These are phyloP conservation scores for Peronospora farinosa DNA, from an alignment of 352 stramenopile genomes.

Conservation along the genomic window DNA sequence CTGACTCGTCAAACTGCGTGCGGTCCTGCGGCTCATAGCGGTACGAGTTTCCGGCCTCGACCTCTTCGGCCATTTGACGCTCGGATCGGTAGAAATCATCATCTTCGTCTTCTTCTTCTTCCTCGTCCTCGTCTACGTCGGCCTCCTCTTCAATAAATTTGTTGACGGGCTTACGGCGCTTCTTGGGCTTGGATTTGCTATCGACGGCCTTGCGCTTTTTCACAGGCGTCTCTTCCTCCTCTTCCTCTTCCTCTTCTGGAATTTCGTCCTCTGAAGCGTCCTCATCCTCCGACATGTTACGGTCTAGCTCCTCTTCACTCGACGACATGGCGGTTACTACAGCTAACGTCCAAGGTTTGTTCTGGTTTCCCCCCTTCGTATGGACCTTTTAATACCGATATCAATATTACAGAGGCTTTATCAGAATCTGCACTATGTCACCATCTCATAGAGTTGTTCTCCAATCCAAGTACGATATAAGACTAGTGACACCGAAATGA, in stretches of 20 bases:
- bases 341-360: conserved; percentile 15
- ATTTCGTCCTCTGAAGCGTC: conserved; percentile 74
- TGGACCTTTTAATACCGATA: conserved; percentile 12
- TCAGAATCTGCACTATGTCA: conserved; percentile 3
- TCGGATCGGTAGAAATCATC: conserved; percentile 75
- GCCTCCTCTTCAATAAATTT: conserved; percentile 88
- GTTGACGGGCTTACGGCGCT: conserved; percentile 76
- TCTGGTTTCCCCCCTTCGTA: conserved; percentile 21
- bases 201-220: conserved; percentile 77
- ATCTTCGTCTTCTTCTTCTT: conserved; percentile 82
- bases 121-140: conserved; percentile 83
- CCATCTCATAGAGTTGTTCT: not conserved
- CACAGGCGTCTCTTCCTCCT: conserved; percentile 43
- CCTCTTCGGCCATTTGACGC: conserved; percentile 72
- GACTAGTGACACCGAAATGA: conserved; percentile 7
- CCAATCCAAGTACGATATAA: conserved; percentile 2
- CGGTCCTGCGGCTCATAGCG: conserved; percentile 75
- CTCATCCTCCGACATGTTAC: conserved; percentile 77
- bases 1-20: conserved; percentile 67
- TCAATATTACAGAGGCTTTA: conserved; percentile 3
- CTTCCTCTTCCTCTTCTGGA: conserved; percentile 61
- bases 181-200: conserved; percentile 75
- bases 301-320: conserved; percentile 79
- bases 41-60: conserved; percentile 51
- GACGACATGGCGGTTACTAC: conserved; percentile 66